phyloP scores from a whole-genome alignment of 2,329 filamentous ascomycete species.

The Fusarium domesticum region DNA sequence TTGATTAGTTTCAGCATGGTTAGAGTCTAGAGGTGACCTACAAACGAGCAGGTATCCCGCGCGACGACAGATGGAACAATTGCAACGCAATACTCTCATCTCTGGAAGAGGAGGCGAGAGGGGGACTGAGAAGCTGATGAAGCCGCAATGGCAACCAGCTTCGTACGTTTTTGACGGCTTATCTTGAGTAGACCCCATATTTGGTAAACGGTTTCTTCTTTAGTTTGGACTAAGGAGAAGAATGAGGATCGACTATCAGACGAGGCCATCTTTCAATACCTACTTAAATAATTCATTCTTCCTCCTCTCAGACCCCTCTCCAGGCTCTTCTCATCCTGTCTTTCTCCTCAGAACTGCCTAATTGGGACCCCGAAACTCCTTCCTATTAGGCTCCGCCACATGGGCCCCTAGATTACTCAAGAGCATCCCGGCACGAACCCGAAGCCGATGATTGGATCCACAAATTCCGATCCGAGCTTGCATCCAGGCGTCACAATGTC shows the following conservation, averaged over 20 bases:
- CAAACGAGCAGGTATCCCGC: slow-evolving; percentile 51
- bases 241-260: too few species aligned
- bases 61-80: slow-evolving; percentile 52
- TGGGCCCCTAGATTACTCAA: too few species aligned
- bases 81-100: slow-evolving; percentile 47
- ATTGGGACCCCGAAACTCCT: slow-evolving; percentile 9
- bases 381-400: too few species aligned
- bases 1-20: background rate
- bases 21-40: slow-evolving; percentile 13
- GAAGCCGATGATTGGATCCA: too few species aligned
- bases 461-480: too few species aligned
- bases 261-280: too few species aligned
- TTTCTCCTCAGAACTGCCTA: too few species aligned
- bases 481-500: background rate
- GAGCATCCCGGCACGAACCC: too few species aligned
- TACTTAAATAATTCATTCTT: too few species aligned
- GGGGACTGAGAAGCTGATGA: slow-evolving; percentile 46
- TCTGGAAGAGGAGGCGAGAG: slow-evolving; percentile 48
- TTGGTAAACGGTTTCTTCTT: too few species aligned
- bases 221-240: background rate
- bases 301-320: too few species aligned
- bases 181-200: slow-evolving; percentile 14
- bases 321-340: too few species aligned
- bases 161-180: slow-evolving; percentile 41
- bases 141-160: slow-evolving; percentile 53